Evolutionary conservation across 768 basidiomycete species (phyloP).

Genomic region (Auricularia auricula-judae): DNA sequence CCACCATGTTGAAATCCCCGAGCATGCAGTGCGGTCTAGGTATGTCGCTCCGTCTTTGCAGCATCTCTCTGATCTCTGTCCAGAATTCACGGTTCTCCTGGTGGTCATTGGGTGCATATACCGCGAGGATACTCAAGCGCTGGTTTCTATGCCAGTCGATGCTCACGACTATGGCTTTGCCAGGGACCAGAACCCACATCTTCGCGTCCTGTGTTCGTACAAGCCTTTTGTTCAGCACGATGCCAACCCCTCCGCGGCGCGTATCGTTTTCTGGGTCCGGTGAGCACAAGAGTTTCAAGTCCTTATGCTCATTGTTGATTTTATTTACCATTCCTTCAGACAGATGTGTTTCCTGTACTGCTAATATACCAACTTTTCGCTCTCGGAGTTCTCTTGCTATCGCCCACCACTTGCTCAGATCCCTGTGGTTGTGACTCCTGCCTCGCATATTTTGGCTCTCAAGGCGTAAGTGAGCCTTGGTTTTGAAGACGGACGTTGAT

Average conservation of each 20-base stretch:
- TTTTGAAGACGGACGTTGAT: too few species aligned
- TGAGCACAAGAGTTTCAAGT: not conserved
- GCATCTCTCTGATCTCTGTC: not conserved
- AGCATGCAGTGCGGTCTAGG: conserved; percentile 8
- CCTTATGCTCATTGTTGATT: not conserved
- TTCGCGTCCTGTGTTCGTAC: not conserved
- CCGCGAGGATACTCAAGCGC: not conserved
- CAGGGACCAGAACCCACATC: not conserved
- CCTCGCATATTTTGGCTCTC: not conserved
- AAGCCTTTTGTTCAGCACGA: not conserved
- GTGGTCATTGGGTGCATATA: not conserved
- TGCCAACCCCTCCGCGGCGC: not conserved
- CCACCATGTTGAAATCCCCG: conserved; percentile 5
- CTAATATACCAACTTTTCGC: not conserved
- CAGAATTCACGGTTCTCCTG: not conserved
- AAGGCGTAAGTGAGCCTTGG: not conserved
- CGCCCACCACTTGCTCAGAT: not conserved
- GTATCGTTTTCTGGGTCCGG: not conserved
- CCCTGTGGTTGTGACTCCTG: not conserved
- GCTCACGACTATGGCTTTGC: not conserved
- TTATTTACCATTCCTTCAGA: not conserved
- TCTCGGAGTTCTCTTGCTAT: not conserved
- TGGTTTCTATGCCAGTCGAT: not conserved
- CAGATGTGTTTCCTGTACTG: not conserved
- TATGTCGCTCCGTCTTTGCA: not conserved